Conservation (phyloP, 2,329 filamentous ascomycete species). For the Fusarium pseudoanthophilum region DNA sequence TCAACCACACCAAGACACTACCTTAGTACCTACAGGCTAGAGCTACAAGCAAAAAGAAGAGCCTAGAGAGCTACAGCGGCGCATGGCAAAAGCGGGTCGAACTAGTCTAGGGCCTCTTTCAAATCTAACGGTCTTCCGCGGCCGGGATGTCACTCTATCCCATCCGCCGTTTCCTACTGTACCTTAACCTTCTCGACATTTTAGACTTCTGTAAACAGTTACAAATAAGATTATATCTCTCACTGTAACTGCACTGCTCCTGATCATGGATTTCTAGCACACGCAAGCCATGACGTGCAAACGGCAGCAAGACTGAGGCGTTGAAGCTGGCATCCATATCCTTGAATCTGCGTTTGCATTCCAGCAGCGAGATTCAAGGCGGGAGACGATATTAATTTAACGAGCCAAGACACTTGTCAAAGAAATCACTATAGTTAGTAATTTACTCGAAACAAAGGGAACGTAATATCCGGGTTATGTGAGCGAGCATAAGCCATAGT, state of each 20-base stretch:
- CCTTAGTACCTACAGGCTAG: neutral
- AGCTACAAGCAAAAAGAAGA: neutral
- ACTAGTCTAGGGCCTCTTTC: neutral
- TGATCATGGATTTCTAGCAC: neutral
- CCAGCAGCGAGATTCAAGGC: slow-evolving; percentile 2
- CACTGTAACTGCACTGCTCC: neutral
- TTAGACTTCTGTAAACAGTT: neutral
- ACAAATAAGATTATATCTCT: neutral
- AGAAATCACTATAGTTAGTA: neutral
- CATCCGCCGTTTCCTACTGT: neutral
- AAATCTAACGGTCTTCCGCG: slow-evolving; percentile 20
- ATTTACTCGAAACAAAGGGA: neutral
- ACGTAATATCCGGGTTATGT: neutral
- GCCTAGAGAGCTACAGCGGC: neutral
- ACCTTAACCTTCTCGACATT: neutral
- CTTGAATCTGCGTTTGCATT: slow-evolving; percentile 1
- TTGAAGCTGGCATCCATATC: neutral
- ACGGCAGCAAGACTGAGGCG: neutral
- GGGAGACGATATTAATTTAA: neutral
- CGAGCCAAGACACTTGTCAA: neutral
- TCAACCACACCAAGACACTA: slow-evolving; percentile 4
- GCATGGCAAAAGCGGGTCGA: slow-evolving; percentile 31
- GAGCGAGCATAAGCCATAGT: neutral
- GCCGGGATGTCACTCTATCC: slow-evolving; percentile 19
- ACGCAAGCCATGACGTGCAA: neutral